Percentiles rank a stretch among this genome's conserved stretches.
These are phyloP conservation scores for Inonotus obliquus DNA, from an alignment of 1,284 basidiomycete species.

Conservation along the genomic window DNA sequence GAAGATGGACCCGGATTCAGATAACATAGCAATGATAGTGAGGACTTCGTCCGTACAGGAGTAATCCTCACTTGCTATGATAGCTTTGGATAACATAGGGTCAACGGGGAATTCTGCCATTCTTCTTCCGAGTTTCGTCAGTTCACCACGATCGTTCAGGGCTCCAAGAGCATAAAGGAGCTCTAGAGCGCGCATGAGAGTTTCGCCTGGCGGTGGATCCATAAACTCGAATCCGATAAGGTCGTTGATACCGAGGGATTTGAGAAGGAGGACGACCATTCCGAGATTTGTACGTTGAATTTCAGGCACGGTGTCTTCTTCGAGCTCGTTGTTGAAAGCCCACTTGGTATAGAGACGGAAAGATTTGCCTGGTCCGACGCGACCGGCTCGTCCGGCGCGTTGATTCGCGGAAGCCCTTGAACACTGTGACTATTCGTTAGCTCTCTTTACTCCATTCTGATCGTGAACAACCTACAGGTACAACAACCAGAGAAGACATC, in stretches of 20 bases:
- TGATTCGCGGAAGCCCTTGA: constrained; percentile 97
- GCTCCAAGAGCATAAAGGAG: constrained; percentile 94
- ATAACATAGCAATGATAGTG: constrained; percentile 97
- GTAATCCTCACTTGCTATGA: constrained; percentile 93
- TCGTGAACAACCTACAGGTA: constrained; percentile 60
- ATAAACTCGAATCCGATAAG: constrained; percentile 99
- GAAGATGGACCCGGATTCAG: constrained; percentile 91
- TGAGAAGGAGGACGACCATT: constrained; percentile 92
- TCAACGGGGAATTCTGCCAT: constrained; percentile 99
- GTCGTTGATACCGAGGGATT: constrained; percentile 96
- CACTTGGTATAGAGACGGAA: constrained; percentile 97
- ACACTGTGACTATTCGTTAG: constrained; percentile 47
- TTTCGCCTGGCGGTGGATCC: constrained; percentile 98
- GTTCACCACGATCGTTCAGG: constrained; percentile 91
- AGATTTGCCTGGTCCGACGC: constrained; percentile 97
- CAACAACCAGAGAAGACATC: constrained; percentile 92
- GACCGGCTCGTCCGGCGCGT: constrained; percentile 93
- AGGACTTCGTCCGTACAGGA: constrained; percentile 96
- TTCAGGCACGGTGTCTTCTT: constrained; percentile 95
- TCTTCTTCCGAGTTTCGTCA: constrained; percentile 91
- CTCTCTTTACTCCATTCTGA: constrained; percentile 5
- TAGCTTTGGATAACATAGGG: constrained; percentile 95
- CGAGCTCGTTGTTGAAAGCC: constrained; percentile 94
- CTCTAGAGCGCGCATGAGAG: constrained; percentile 94
- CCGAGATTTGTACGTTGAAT: constrained; percentile 97